Evolutionary conservation across 768 basidiomycete genomes (phyloP), one percentile per base, ranked within the genome.

Genomic region (Trametes coccinea): DNA sequence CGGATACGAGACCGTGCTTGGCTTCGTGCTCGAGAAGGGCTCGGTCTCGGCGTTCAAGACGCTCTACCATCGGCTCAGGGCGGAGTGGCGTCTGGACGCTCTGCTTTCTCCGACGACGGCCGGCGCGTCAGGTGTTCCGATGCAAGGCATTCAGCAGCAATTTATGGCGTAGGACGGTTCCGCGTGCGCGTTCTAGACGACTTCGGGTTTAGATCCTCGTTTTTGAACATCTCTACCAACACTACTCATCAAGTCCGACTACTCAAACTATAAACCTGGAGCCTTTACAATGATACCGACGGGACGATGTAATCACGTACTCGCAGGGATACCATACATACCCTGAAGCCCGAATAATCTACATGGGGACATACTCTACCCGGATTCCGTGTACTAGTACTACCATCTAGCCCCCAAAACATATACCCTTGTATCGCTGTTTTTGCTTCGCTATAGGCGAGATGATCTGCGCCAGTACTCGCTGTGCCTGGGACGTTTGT

Each of bases 21-120:
- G 87, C 56, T 76, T 98, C 67, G 82, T 91, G 27, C 87, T 92
- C 65, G 95, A 97, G 79, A 97, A 94, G 74, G 95, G 95, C 29
- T 92, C 93, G 5, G 81, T 90, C 70, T 89, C 92, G 56, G 88
- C 90, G 48, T 96, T 97, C 78, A 88, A 87, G 73, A 77, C 81
- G 5, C 79, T 94, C 10, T 92, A 89, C 79, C 83, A 83, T 69
- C 82, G 83, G 65, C 72, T 95, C 66, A 83, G 87, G 69, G 84
- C 86, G 43, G 82, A 85, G 64, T 94, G 92, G 84, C 77, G 75
- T 39, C 66, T 81, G 63, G 81, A 80, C 46, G 64, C 68, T 51
- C 56, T 70, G 64, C 60, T 68, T 51, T 69, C 67, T 41, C 71
- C 71, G 54, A 50, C 61, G 37, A 41, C 60, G 53, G 58, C 55